Evolutionary conservation across 495 filamentous ascomycete species (phyloP), one percentile per base, ranked within the genome.

Genomic region (Bombardia bombarda): DNA sequence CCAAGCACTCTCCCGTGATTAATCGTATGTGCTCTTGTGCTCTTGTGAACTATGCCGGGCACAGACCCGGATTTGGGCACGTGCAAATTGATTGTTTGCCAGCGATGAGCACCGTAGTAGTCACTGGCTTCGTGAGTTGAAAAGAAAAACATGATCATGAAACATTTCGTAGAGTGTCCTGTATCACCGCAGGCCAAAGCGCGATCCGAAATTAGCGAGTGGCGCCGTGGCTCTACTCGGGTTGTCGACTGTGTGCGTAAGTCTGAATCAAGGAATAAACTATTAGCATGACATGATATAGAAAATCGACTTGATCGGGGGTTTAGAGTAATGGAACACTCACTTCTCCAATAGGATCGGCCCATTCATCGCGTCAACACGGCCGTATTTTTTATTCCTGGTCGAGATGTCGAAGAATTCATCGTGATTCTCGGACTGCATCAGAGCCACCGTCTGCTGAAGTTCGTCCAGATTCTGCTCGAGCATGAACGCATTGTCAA

Each of bases 401-500:
- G 77, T 86, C 3, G 80, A 80, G 26, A 87, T 79, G 56, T 97
- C 92, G 58, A 89, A 99, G 57, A 93, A 97, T 57, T 95, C 89
- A 50, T 97, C 89, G 7, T 87, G 79, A 50, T 87, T 93, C 12
- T 95, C 88, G 1, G 80, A 79, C 56, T 84, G 81, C 72, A 99
- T 86, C 38, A 99, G 70, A 43, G 67, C 61, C 33, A 92, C 81
- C 1, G 90, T 96, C 68, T 99, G 92, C 48, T 87, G 80, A 19
- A 99, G 68, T 63, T 96, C 90, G 55, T 95, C 92, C 30, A 97
- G 69, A 47, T 90, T 92, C 52, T 88, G 81, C 28, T 79, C 73
- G 3, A 97, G 71, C 56, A 93, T 86, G 8, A 79, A 79, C 7
- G 77, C 72, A 39, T 88, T 86, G 39, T 80, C 79, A 20, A 98